Base-by-base conservation (phyloP, 139 green algal genomes). In the Pedinophyceae sp. region DNA sequence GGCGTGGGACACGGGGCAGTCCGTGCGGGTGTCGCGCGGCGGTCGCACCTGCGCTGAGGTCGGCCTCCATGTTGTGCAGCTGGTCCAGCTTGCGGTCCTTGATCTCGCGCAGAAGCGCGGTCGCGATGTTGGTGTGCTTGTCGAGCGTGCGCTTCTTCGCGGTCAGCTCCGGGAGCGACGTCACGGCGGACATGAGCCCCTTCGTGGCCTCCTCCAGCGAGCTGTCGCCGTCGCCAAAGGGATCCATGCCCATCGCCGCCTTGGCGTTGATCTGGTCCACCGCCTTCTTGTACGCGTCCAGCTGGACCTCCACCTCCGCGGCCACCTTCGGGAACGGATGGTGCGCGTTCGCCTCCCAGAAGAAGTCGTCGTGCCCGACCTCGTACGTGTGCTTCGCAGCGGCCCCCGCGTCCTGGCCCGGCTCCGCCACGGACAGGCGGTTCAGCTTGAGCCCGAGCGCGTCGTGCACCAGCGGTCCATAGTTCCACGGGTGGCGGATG, bases 51-150 rank as follows among this genome's bases (percentile, higher is more conserved):
- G n/a, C n/a, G n/a, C n/a, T n/a, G n/a, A n/a, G n/a, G n/a, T n/a
- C n/a, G n/a, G n/a, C n/a, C n/a, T n/a, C n/a, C n/a, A n/a, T n/a
- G n/a, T n/a, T n/a, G n/a, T n/a, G n/a, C 16, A 61, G 45, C 34
- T 68, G 63, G 63, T 97, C 87, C 58, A 97, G 64, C 18, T 60
- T 69, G 13, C 85, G 71, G 15, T 53, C 62, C 69, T 93, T 95
- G 77, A 98, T 98, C 48, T 76, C 59, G 0, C 50, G 54, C 41
- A 99, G 76, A 45, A 99, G 69, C 3, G 69, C 53, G 13, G 81
- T 93, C 19, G 82, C 82, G 48, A 99, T 76, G 77, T 93, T 95
- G 59, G 89, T 96, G 82, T 99, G 92, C 78, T 97, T 98, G 75
- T 99, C 92, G 29, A 99, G 86, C 27, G 81, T 66, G 48, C 82